Evolutionary conservation across 345 rosid genomes (phyloP).

Genomic region (Lumnitzera racemosa): DNA sequence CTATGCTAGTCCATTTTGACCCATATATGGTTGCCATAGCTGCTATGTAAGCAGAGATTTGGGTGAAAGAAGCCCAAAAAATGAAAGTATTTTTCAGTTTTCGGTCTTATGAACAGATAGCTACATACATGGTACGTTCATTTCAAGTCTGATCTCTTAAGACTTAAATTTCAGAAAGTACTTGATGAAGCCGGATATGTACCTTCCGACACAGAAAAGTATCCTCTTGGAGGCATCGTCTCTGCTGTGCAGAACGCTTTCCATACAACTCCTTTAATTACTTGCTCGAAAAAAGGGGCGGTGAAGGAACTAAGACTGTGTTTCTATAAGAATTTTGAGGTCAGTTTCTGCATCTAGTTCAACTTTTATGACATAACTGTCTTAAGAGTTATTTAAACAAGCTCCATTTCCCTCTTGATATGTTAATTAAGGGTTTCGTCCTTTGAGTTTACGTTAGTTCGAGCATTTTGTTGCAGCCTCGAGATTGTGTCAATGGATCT

Average conservation of each 20-base stretch:
- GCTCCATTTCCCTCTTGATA: conserved; percentile 5
- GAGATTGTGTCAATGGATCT: conserved; percentile 37
- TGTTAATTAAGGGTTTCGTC: conserved; percentile 8
- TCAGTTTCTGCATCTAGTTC: conserved; percentile 7
- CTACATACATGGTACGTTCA: too few relatives aligned
- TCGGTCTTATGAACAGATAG: too few relatives aligned
- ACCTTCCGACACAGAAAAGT: conserved; percentile 68
- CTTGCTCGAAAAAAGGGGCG: conserved; percentile 45
- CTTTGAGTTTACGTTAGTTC: neutral
- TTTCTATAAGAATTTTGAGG: conserved; percentile 76
- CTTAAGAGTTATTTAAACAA: too few relatives aligned
- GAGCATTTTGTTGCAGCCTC: conserved; percentile 33
- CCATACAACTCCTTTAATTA: conserved; percentile 49
- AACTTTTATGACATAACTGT: too few relatives aligned
- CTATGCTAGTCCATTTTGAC: too few relatives aligned
- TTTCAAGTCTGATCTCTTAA: neutral
- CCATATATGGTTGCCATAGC: too few relatives aligned
- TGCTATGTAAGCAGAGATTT: too few relatives aligned
- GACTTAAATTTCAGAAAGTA: conserved; percentile 32
- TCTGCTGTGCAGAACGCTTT: conserved; percentile 73
- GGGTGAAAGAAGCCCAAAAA: too few relatives aligned
- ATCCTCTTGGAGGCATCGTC: conserved; percentile 72
- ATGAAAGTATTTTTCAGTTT: too few relatives aligned
- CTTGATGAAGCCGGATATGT: conserved; percentile 68
- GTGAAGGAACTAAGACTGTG: conserved; percentile 62